phyloP scores from a whole-genome alignment of 139 green algal genomes.

The Microglena sp. region DNA sequence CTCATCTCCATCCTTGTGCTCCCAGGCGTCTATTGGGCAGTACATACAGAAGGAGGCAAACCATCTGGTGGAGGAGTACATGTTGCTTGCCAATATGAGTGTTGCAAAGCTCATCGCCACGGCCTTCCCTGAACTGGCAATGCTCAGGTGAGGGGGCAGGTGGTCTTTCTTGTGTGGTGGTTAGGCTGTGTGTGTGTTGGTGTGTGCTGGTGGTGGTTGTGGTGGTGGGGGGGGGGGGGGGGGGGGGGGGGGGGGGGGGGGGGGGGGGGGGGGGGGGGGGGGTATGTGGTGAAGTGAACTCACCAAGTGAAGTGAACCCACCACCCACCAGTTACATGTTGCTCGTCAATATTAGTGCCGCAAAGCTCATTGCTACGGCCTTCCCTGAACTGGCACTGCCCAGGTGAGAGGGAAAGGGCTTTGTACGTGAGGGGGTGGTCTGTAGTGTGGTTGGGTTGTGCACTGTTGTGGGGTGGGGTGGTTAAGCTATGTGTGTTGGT shows the following conservation, averaged over 20 bases:
- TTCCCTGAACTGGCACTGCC: background rate
- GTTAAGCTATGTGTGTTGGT: too few relatives aligned
- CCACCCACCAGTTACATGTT: background rate
- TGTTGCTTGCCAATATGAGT: slow-evolving; percentile 91
- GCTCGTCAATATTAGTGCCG: background rate
- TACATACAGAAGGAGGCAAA: slow-evolving; percentile 59
- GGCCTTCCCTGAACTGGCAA: slow-evolving; percentile 54
- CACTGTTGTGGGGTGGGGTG: too few relatives aligned
- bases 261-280: too few relatives aligned
- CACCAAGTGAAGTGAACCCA: background rate
- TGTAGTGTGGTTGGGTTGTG: too few relatives aligned
- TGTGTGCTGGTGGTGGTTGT: too few relatives aligned
- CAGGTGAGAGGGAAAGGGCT: too few relatives aligned
- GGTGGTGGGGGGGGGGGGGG: background rate
- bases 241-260: too few relatives aligned
- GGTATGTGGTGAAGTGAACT: background rate
- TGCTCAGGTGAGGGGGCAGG: slow-evolving; percentile 43
- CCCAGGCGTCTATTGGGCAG: background rate
- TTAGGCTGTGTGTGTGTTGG: too few relatives aligned
- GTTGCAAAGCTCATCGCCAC: slow-evolving; percentile 64
- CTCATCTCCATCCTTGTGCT: background rate
- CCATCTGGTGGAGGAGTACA: slow-evolving; percentile 94
- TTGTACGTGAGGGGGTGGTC: too few relatives aligned
- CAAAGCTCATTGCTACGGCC: background rate
- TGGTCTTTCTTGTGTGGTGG: background rate